These are phyloP conservation scores for Pestalotiopsis sp. DNA, from an alignment of 2,329 filamentous ascomycete species.

Conservation along the genomic window DNA sequence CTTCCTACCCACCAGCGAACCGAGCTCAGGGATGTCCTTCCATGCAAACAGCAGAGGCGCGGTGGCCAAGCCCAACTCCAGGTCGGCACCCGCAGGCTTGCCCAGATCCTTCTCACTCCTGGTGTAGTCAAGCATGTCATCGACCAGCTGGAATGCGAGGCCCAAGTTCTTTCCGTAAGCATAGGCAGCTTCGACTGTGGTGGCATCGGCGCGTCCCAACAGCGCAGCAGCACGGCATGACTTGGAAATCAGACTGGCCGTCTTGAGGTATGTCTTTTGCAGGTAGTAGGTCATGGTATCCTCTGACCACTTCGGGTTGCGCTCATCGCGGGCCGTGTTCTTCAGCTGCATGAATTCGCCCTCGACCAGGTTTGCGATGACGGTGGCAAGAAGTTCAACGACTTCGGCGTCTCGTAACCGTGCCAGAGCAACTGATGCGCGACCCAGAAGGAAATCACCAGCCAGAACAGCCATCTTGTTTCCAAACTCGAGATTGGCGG, in stretches of 20 bases:
- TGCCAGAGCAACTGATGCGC: conserved; percentile 91
- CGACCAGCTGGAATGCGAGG: conserved; percentile 93
- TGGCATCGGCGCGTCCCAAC: conserved; percentile 73
- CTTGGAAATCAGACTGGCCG: conserved; percentile 93
- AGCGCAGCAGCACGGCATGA: conserved; percentile 89
- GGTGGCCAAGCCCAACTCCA: conserved; percentile 91
- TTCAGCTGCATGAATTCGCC: conserved; percentile 99
- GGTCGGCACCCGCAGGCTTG: conserved; percentile 91
- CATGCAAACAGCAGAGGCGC: conserved; percentile 94
- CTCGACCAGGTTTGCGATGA: conserved; percentile 96
- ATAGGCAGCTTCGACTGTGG: conserved; percentile 90
- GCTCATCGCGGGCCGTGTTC: conserved; percentile 89
- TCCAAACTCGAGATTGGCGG: conserved; percentile 92
- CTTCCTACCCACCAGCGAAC: conserved; percentile 87
- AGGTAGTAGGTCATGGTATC: conserved; percentile 92
- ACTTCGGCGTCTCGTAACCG: conserved; percentile 91
- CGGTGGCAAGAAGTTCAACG: conserved; percentile 89
- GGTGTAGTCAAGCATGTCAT: conserved; percentile 98
- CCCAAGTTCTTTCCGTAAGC: conserved; percentile 91
- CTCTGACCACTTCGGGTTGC: conserved; percentile 81
- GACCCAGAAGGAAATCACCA: conserved; percentile 92
- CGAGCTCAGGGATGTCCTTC: conserved; percentile 84
- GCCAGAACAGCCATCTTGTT: conserved; percentile 99
- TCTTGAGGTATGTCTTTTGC: conserved; percentile 98
- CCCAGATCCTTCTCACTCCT: conserved; percentile 82